phyloP scores from a whole-genome alignment of 169 alveolate genomes.

The Plasmodium vinckei region DNA sequence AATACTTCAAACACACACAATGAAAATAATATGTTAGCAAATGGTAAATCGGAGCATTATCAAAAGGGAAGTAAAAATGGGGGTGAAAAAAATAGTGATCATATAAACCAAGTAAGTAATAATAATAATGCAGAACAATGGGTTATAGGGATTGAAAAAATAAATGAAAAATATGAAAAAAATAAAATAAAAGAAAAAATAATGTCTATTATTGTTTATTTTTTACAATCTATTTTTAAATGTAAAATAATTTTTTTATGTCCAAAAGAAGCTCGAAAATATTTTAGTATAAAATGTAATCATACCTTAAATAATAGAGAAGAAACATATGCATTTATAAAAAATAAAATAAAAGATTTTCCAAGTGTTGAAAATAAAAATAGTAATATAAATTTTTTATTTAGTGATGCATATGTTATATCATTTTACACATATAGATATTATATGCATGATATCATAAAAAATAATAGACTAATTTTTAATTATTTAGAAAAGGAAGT shows the following conservation, averaged over 20 bases:
- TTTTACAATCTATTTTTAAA: slow-evolving; percentile 53
- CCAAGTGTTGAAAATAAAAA: slow-evolving; percentile 47
- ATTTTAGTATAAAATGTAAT: slow-evolving; percentile 59
- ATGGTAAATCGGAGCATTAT: neutral
- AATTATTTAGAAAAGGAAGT: slow-evolving; percentile 52
- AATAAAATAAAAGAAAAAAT: slow-evolving; percentile 65
- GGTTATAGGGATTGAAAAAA: slow-evolving; percentile 74
- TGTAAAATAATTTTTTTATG: slow-evolving; percentile 71
- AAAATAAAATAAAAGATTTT: slow-evolving; percentile 48
- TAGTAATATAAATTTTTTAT: slow-evolving; percentile 31
- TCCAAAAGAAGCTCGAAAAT: slow-evolving; percentile 74
- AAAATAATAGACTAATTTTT: slow-evolving; percentile 51
- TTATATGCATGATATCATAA: slow-evolving; percentile 69
- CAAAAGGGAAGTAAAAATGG: neutral
- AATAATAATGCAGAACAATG: slow-evolving; percentile 20
- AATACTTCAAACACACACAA: neutral
- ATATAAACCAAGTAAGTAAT: neutral
- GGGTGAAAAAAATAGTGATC: neutral
- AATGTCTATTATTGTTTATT: slow-evolving; percentile 51
- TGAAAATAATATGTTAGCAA: neutral
- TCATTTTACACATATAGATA: slow-evolving; percentile 62
- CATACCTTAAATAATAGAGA: slow-evolving; percentile 37
- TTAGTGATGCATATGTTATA: slow-evolving; percentile 69
- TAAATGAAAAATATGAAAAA: slow-evolving; percentile 70
- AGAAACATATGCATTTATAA: slow-evolving; percentile 65